These are phyloP conservation scores for Sorghum bicolor DNA, from an alignment of 176 grass and related monocot species.

Conservation along the genomic window Sorghum_bicolor_NCBIv3 NC_012875.2:51073501-51074000, in stretches of 20 bases:
- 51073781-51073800: background rate
- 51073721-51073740: background rate
- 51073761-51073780: background rate
- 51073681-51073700: background rate
- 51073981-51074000: conserved; percentile 7
- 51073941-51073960: background rate
- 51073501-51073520: background rate
- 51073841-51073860: background rate
- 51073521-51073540: background rate
- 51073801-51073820: background rate
- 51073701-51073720: background rate
- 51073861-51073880: background rate
- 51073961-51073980: background rate
- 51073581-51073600: background rate
- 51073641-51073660: background rate
- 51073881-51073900: background rate
- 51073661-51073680: background rate
- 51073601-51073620: background rate
- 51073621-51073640: background rate
- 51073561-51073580: background rate
- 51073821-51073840: background rate
- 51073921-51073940: background rate
- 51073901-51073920: background rate
- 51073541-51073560: background rate
- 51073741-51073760: background rate